phyloP scores from a whole-genome alignment of 2,329 filamentous ascomycete genomes.

The Fusarium verrucosum region DNA sequence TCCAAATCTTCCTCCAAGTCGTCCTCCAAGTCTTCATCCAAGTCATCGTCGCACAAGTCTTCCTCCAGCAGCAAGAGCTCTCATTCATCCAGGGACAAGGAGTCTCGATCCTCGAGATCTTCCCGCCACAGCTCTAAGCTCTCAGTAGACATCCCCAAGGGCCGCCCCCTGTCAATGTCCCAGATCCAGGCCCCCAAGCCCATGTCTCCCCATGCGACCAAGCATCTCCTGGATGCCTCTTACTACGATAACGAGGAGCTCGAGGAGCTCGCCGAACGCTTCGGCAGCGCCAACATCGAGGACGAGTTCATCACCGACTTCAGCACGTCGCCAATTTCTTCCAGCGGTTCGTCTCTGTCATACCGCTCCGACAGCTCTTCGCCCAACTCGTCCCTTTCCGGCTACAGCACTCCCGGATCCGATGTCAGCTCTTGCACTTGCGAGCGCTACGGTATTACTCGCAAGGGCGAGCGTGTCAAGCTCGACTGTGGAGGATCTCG shows the following conservation, averaged over 20 bases:
- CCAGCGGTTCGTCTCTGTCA: slow-evolving; percentile 75
- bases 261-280: slow-evolving; percentile 81
- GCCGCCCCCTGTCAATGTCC: slow-evolving; percentile 85
- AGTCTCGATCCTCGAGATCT: slow-evolving; percentile 53
- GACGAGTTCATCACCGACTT: slow-evolving; percentile 65
- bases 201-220: slow-evolving; percentile 85
- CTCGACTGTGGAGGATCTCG: slow-evolving; percentile 91
- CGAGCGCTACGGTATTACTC: slow-evolving; percentile 96
- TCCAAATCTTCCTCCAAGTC: slow-evolving; percentile 53
- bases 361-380: slow-evolving; percentile 78
- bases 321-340: slow-evolving; percentile 69
- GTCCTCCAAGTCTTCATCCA: slow-evolving; percentile 54
- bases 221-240: slow-evolving; percentile 84
- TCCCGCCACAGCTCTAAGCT: slow-evolving; percentile 60
- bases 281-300: slow-evolving; percentile 69
- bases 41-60: slow-evolving; percentile 52
- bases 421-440: slow-evolving; percentile 86
- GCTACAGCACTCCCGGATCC: slow-evolving; percentile 81
- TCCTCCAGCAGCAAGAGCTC: slow-evolving; percentile 48
- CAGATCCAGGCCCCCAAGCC: slow-evolving; percentile 93
- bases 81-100: slow-evolving; percentile 58
- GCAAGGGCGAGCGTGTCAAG: slow-evolving; percentile 91
- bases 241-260: slow-evolving; percentile 77
- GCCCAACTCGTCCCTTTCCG: slow-evolving; percentile 76
- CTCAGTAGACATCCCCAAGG: slow-evolving; percentile 79